Conservation (phyloP, 352 stramenopile genomes). For the Nothophytophthora sp. region DNA sequence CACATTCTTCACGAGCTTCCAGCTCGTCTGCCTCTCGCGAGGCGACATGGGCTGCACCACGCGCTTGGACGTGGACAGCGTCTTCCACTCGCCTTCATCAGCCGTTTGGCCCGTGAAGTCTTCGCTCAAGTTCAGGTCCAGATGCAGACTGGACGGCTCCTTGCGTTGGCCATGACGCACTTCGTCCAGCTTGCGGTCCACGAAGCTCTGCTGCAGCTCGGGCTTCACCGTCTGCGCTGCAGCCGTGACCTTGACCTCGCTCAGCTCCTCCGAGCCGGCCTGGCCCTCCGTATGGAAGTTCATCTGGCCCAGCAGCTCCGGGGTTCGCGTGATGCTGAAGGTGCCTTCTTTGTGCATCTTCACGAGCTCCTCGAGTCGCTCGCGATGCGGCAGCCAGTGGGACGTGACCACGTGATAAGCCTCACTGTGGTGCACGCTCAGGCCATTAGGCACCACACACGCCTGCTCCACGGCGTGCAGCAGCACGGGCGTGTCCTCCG, state of each 20-base stretch:
- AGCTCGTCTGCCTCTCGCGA: conserved; percentile 58
- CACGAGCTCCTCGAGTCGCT: conserved; percentile 59
- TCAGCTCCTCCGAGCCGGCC: conserved; percentile 43
- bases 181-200: conserved; percentile 62
- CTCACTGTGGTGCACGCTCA: conserved; percentile 44
- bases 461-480: conserved; percentile 65
- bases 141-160: conserved; percentile 37
- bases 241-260: conserved; percentile 37
- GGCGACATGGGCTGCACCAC: conserved; percentile 48
- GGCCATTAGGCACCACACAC: conserved; percentile 54
- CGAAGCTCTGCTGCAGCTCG: conserved; percentile 34
- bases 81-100: conserved; percentile 42
- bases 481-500: conserved; percentile 60
- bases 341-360: conserved; percentile 78
- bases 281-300: conserved; percentile 69
- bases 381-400: conserved; percentile 54
- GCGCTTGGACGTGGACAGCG: conserved; percentile 55
- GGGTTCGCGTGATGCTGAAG: conserved; percentile 78
- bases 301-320: conserved; percentile 65
- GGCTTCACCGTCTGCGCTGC: conserved; percentile 20
- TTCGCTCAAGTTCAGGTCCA: conserved; percentile 28
- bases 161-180: conserved; percentile 65
- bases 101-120: conserved; percentile 18
- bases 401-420: conserved; percentile 71
- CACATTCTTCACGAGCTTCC: conserved; percentile 45